Base-by-base conservation (phyloP, 2,329 filamentous ascomycete species). In the Atkinsonella hypoxylon region DNA sequence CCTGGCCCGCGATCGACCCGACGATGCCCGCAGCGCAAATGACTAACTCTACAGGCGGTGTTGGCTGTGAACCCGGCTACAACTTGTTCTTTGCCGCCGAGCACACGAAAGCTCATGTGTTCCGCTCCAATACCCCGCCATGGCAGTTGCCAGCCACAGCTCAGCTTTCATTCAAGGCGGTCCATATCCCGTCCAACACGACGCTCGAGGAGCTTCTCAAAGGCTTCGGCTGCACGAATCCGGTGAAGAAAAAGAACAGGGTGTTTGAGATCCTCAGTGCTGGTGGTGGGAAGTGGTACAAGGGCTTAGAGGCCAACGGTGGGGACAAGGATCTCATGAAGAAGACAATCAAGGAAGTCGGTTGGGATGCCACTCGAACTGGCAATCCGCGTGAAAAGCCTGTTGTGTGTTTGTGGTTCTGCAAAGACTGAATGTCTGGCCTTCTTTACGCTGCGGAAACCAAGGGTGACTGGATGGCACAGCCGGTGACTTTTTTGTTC, bases 41-140 rank as follows among this genome's bases (percentile, higher is more conserved):
- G 65, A 71, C 70, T 45, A 81, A 82, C 64, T 71, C 73, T 0
- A 76, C 76, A 0, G 77, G 79, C 43, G 78, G 78, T 20, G 69
- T 74, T 1, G 77, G 79, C 40, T 75, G 75, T 53, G 79, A 82
- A 57, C 77, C 76, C 0, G 81, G 79, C 2, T 83, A 81, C 67
- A 79, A 80, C 65, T 80, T 81, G 63, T 74, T 82, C 59, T 83
- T 82, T 64, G 73, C 77, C 0, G 58, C 66, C 0, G 70, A 77
- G 54, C 77, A 82, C 61, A 78, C 77, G 31, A 81, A 78, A 55
- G 67, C 82, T 7, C 78, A 82, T 56, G 68, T 83, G 2, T 71
- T 84, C 62, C 74, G 73, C 55, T 70, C 72, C 9, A 57, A 64
- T 15, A 68, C 61, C 0, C 68, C 75, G 0, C 80, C 80, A 0